Percentiles rank a stretch among this genome's conserved stretches.
Conservation (phyloP, 2,329 filamentous ascomycete species). For the Colletotrichum sp. region DNA sequence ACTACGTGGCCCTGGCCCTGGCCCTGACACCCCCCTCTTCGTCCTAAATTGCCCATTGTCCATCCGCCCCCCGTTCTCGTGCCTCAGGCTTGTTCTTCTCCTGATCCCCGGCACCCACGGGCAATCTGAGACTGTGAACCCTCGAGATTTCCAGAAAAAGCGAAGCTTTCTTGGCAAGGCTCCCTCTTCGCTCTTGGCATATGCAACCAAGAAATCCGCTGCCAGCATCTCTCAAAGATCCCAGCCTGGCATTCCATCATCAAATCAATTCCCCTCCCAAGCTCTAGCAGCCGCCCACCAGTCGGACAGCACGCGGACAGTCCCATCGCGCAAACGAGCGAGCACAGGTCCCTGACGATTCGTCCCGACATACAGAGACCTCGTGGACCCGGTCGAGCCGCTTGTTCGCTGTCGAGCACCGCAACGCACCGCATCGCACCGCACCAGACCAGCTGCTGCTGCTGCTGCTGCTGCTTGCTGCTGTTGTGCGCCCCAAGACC, state of each 20-base stretch:
- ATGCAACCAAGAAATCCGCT: constrained; percentile 24
- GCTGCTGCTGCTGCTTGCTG: background rate
- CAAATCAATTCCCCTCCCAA: constrained; percentile 19
- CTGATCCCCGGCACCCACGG: constrained; percentile 16
- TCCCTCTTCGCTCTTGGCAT: constrained; percentile 25
- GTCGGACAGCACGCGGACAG: background rate
- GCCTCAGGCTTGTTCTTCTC: constrained; percentile 13
- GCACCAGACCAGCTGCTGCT: background rate
- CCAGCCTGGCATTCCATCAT: constrained; percentile 21
- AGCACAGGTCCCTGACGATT: constrained; percentile 14
- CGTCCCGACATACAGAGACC: constrained; percentile 17
- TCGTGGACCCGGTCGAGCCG: constrained; percentile 19
- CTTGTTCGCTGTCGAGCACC: background rate
- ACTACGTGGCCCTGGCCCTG: background rate
- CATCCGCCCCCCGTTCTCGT: background rate
- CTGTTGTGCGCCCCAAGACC: background rate
- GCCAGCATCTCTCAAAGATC: constrained; percentile 23
- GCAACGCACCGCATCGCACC: background rate
- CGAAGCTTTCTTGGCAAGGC: constrained; percentile 27
- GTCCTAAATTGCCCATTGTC: background rate
- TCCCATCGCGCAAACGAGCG: background rate
- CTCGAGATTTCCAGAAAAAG: constrained; percentile 23
- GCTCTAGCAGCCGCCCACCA: background rate
- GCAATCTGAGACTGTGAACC: constrained; percentile 24
- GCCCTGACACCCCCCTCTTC: background rate